Evolutionary conservation across 2,329 filamentous ascomycete species (phyloP), one percentile per base, ranked within the genome.

Genomic region (Teratosphaeria pseudoeucalypti): DNA sequence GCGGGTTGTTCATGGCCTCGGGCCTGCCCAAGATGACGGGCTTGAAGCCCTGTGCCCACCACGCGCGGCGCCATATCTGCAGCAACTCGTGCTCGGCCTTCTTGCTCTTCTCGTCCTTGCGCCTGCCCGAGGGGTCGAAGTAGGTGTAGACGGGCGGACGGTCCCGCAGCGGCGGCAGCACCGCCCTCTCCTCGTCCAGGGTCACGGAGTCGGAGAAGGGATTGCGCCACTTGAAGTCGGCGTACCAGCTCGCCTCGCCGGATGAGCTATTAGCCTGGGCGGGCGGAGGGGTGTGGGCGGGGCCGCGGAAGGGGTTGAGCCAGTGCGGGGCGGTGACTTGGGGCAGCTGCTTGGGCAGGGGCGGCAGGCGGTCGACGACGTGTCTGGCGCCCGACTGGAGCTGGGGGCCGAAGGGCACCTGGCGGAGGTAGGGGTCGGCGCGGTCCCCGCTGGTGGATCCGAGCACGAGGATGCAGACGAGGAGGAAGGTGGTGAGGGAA

Each of bases 31-130:
- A 75, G 49, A 97, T 88, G 7, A 94, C 80, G 0, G 94, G 92
- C 63, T 81, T 85, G 76, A 97, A 96, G 11, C 92, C 94, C 68
- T 95, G 85, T 0, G 92, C 90, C 89, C 90, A 97, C 91, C 92
- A 97, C 2, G 92, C 92, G 54, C 90, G 83, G 61, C 92, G 83
- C 94, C 94, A 97, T 57, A 89, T 87, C 60, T 95, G 77, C 55
- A 97, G 80, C 61, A 97, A 76, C 60, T 86, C 82, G 69, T 87
- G 87, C 71, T 96, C 89, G 3, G 89, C 88, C 61, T 88, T 82
- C 66, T 83, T 83, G 56, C 83, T 81, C 19, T 82, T 81, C 55
- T 82, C 79, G 34, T 87, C 82, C 72, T 86, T 86, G 29, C 64
- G 59, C 67, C 80, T 79, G 62, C 79, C 72, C 4, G 82, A 84